A percentile compares a stretch with the other conserved stretches of the same genome.
phyloP scores from a whole-genome alignment of 129 eudicot genomes.

The Chrysanthemum lavandulifolium region DNA sequence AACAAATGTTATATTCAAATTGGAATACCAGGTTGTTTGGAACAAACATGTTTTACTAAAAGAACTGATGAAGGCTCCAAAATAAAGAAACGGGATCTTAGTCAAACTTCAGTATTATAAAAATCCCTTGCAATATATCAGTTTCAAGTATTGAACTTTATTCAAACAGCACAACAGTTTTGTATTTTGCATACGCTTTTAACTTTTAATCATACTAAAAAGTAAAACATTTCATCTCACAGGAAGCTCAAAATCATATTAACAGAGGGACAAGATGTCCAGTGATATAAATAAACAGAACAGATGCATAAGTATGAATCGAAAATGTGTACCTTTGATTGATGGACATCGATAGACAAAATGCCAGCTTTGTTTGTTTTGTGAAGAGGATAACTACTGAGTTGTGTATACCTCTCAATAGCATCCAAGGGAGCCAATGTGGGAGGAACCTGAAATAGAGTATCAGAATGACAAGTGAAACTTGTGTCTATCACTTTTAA shows the following conservation, averaged over 20 bases:
- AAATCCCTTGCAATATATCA: conserved; percentile 6
- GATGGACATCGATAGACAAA: conserved; percentile 71
- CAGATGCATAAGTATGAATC: not conserved
- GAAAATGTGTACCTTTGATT: conserved; percentile 59
- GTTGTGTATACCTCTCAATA: conserved; percentile 84
- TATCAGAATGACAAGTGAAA: not conserved
- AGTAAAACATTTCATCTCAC: too few relatives aligned
- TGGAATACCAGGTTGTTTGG: not conserved
- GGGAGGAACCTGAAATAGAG: conserved; percentile 59
- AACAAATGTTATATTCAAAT: conserved; percentile 10
- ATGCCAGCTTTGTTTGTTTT: conserved; percentile 92
- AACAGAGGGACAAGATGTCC: not conserved
- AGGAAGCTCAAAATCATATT: conserved; percentile 1
- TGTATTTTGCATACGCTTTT: conserved; percentile 6
- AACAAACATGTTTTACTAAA: not conserved
- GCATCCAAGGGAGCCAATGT: conserved; percentile 78
- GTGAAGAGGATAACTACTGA: conserved; percentile 84
- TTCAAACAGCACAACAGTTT: not conserved
- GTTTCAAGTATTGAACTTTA: not conserved
- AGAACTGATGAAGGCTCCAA: not conserved
- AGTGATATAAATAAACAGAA: not conserved
- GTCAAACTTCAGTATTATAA: not conserved
- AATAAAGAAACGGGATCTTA: not conserved
- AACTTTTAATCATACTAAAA: not conserved
- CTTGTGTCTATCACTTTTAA: not conserved